phyloP scores from a whole-genome alignment of 371 early-diverging fungal genomes.

The Syncephalastrum racemosum region DNA sequence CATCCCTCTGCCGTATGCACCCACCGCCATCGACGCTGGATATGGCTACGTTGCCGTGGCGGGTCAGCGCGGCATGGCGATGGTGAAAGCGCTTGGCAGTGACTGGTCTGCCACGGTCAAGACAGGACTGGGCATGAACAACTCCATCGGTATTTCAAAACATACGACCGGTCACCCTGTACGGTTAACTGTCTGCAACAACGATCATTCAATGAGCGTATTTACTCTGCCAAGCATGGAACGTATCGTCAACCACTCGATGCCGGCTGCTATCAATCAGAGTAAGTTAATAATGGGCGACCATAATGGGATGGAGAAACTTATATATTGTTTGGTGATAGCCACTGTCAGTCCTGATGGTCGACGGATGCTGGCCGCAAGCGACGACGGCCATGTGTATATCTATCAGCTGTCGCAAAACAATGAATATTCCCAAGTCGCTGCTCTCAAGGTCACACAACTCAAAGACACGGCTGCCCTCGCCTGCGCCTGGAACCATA shows the following conservation, averaged over 20 bases:
- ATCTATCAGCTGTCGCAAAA: constrained; percentile 50
- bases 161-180: constrained; percentile 15
- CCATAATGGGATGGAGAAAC: not conserved
- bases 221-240: constrained; percentile 69
- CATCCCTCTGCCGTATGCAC: constrained; percentile 19
- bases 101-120: constrained; percentile 18
- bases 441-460: not conserved
- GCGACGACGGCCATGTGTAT: constrained; percentile 81
- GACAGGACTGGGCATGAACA: constrained; percentile 23
- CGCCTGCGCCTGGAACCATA: constrained; percentile 73
- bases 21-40: constrained; percentile 18
- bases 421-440: constrained; percentile 6
- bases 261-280: constrained; percentile 82
- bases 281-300: constrained; percentile 26
- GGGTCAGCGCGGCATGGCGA: constrained; percentile 21
- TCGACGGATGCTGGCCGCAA: constrained; percentile 75
- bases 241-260: constrained; percentile 57
- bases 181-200: constrained; percentile 79
- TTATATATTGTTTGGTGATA: constrained; percentile 13
- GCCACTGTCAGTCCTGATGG: constrained; percentile 83
- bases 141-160: constrained; percentile 13
- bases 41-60: constrained; percentile 20
- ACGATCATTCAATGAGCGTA: constrained; percentile 87
- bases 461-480: constrained; percentile 9
- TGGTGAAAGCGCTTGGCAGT: constrained; percentile 8